Evolutionary conservation across 2,329 filamentous ascomycete genomes (phyloP).

Genomic region (Fusarium verrucosum): DNA sequence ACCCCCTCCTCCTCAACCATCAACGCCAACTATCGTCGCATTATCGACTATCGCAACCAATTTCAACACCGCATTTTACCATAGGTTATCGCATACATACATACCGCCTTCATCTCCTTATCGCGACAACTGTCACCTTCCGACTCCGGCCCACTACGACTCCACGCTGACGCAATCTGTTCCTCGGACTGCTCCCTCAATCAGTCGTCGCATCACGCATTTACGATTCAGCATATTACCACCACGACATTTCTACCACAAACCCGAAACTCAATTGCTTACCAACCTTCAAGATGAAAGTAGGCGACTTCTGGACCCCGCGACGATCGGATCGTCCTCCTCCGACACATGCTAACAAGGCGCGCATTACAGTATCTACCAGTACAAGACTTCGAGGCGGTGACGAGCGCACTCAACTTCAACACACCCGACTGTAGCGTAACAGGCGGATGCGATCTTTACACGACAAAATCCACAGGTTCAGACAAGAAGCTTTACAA

Average conservation of each 20-base stretch:
- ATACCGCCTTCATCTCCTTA: conserved; percentile 24
- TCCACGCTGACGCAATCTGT: conserved; percentile 48
- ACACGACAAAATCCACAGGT: conserved; percentile 95
- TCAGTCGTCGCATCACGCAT: conserved; percentile 27
- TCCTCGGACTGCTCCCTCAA: conserved; percentile 25
- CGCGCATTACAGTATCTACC: conserved; percentile 77
- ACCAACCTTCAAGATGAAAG: conserved; percentile 51
- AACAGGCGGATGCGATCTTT: conserved; percentile 92
- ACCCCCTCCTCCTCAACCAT: conserved; percentile 16
- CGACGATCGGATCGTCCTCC: not conserved
- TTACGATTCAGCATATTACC: conserved; percentile 14
- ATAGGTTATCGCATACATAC: not conserved
- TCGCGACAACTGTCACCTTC: conserved; percentile 34
- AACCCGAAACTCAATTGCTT: not conserved
- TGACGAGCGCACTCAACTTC: conserved; percentile 94
- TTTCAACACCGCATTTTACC: conserved; percentile 5
- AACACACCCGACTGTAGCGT: conserved; percentile 93
- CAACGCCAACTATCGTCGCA: conserved; percentile 13
- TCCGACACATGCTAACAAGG: conserved; percentile 33
- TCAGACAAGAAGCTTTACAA: conserved; percentile 98
- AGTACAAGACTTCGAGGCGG: conserved; percentile 87
- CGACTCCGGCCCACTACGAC: conserved; percentile 37
- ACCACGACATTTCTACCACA: conserved; percentile 4
- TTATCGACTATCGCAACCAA: conserved; percentile 15
- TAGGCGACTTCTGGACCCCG: conserved; percentile 32